Base-by-base conservation (phyloP, 169 alveolate genomes). In the Cytauxzoon felis region DNA sequence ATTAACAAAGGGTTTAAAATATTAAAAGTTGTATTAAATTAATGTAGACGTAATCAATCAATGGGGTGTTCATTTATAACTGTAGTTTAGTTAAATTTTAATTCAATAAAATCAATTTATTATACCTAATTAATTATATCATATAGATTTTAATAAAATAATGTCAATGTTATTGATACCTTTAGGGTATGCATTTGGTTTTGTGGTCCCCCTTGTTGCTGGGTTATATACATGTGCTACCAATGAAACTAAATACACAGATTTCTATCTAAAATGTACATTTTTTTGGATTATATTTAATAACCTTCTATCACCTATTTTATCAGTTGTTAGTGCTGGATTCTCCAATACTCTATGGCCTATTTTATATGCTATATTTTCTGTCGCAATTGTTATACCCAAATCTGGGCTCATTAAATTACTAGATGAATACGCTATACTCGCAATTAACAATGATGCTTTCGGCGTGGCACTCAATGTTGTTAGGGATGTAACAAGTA, bases 141-240 rank as follows among this genome's bases (percentile, higher is more conserved):
- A 13, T 48, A 16, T 48, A 48, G 13, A n/a, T 7, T 33, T 54
- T 42, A 16, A 58, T 26, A 57, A 21, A 57, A 24, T 57, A 5
- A 42, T 59, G 52, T 1, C 6, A 26, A 49, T 36, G 29, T 41
- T 76, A 40, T 76, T 59, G 52, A 61, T 68, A 5, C 60, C 59
- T 27, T 51, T 66, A 23, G 86, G 86, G 26, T 64, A 59, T 40
- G 42, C 40, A 11, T 24, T 50, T 60, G 86, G 86, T 6, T 76
- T 76, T 58, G 69, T 65, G 5, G 50, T 76, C 29, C 86, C 86
- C 7, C 78, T 59, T 5, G 30, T 33, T 16, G 56, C 41, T 18
- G 86, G 86, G 4, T 48, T 76, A 16, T 69, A 64, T 42, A 64
- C 73, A 8, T 61, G 79, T 1, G n/a, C 83, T 2, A 41, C 30